These are phyloP conservation scores for Voacanga thouarsii DNA, from an alignment of 257 asterid genomes.

Conservation along the genomic window DNA sequence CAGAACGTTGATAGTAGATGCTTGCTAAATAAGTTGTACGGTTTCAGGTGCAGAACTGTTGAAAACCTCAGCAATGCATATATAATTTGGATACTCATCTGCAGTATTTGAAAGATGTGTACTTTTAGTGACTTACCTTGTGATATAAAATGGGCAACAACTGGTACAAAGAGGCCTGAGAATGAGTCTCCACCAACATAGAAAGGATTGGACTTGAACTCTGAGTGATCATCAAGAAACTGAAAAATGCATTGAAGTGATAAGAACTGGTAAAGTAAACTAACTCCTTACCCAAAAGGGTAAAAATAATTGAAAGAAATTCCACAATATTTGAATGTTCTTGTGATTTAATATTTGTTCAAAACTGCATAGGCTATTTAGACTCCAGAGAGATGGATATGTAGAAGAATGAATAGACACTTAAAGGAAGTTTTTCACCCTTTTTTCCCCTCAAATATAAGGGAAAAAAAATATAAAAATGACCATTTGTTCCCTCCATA, in stretches of 20 bases:
- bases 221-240: constrained; percentile 40
- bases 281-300: background rate
- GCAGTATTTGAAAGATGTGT: background rate
- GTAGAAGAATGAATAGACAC: too few species aligned
- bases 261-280: background rate
- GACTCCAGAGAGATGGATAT: background rate
- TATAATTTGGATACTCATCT: background rate
- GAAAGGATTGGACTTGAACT: constrained; percentile 31
- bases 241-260: constrained; percentile 14
- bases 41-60: background rate
- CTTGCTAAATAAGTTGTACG: background rate
- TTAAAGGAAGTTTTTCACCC: too few species aligned
- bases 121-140: constrained; percentile 23
- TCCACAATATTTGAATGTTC: background rate
- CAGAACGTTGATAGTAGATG: too few species aligned
- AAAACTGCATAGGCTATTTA: background rate
- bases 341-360: background rate
- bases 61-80: background rate
- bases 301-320: background rate
- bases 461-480: background rate
- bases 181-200: constrained; percentile 44
- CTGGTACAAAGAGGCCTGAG: constrained; percentile 34
- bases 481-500: background rate
- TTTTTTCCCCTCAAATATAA: too few species aligned
- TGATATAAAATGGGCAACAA: constrained; percentile 29